phyloP scores from a whole-genome alignment of 2,329 filamentous ascomycete species.

The Pestalotiopsis sp. region DNA sequence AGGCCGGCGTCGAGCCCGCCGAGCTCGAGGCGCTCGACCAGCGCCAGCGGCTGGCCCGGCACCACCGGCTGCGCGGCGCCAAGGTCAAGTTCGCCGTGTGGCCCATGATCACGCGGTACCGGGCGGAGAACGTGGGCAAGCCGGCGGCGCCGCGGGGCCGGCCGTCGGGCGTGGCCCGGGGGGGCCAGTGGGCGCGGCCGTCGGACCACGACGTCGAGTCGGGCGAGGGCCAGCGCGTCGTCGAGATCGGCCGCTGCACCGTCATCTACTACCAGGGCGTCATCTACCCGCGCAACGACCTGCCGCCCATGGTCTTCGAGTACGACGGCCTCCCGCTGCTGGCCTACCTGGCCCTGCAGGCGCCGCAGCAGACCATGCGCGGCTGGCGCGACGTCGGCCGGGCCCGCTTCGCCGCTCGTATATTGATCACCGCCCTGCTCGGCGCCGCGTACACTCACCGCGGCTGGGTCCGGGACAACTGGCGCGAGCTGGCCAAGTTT shows the following conservation, averaged over 20 bases:
- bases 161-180: neutral
- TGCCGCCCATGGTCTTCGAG: neutral
- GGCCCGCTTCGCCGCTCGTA: neutral
- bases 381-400: neutral
- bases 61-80: conserved; percentile 31
- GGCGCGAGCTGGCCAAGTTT: neutral
- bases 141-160: neutral
- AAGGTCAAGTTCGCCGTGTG: conserved; percentile 35
- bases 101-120: conserved; percentile 32
- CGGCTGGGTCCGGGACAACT: neutral
- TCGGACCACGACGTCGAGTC: neutral
- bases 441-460: neutral
- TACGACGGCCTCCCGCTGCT: neutral
- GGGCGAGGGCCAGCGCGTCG: conserved; percentile 28
- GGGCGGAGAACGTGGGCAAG: conserved; percentile 23
- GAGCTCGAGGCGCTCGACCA: neutral
- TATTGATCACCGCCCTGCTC: neutral
- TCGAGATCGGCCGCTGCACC: conserved; percentile 23
- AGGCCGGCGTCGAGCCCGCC: conserved; percentile 9
- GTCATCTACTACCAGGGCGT: conserved; percentile 36
- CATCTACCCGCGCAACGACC: conserved; percentile 21
- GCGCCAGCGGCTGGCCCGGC: conserved; percentile 17
- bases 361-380: neutral
- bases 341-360: neutral
- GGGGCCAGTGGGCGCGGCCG: too few species aligned